These are phyloP conservation scores for Colletotrichum acutatum DNA, from an alignment of 2,329 filamentous ascomycete species.

Conservation along the genomic window DNA sequence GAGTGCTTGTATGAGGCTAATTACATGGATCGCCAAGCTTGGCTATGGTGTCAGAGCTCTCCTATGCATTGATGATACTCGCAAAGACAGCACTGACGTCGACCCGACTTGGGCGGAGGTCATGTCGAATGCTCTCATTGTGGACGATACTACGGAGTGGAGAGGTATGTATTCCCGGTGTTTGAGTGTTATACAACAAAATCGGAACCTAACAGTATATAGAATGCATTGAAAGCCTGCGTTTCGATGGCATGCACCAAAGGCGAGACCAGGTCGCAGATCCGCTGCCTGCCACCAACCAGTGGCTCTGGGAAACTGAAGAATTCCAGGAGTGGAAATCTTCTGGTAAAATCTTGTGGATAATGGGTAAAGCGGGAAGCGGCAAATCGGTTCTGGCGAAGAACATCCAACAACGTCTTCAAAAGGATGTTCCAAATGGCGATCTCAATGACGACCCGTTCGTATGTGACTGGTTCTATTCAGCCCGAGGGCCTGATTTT, in stretches of 20 bases:
- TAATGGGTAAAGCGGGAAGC: not conserved
- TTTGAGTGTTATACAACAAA: not conserved
- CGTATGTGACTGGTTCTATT: not conserved
- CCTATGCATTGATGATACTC: too few species aligned
- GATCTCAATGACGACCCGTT: not conserved
- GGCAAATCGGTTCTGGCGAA: not conserved
- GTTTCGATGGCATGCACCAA: not conserved
- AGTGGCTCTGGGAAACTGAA: not conserved
- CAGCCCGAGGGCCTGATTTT: not conserved
- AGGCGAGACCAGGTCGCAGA: not conserved
- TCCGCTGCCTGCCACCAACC: not conserved
- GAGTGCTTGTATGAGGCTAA: too few species aligned
- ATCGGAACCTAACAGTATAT: not conserved
- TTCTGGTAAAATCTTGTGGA: not conserved
- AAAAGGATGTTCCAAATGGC: not conserved
- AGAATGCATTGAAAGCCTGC: not conserved
- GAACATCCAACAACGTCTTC: not conserved
- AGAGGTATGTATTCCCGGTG: too few species aligned
- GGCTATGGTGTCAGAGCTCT: too few species aligned
- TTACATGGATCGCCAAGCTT: too few species aligned
- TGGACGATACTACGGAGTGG: too few species aligned
- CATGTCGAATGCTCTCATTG: too few species aligned
- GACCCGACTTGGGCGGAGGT: too few species aligned
- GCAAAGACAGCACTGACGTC: too few species aligned
- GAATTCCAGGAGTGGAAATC: not conserved